Percentiles rank a stretch among this genome's conserved stretches.
Conservation (phyloP, 495 filamentous ascomycete genomes). For the Penicillium lagena region DNA sequence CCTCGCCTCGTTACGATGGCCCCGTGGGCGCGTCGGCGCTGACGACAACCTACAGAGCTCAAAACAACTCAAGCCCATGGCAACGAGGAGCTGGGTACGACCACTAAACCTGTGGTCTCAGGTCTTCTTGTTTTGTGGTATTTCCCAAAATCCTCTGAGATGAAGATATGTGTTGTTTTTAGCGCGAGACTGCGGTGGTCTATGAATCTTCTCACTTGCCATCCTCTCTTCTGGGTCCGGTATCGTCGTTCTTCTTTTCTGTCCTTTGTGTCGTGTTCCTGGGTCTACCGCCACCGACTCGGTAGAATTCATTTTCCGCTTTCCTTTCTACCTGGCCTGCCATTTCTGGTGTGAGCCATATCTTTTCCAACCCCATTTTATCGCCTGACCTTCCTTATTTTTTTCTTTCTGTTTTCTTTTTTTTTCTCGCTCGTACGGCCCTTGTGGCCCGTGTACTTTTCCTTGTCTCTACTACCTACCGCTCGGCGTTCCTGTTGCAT, state of each 20-base stretch:
- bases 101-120: slow-evolving; percentile 34
- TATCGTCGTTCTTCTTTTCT: slow-evolving; percentile 7
- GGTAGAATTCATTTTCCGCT: background rate
- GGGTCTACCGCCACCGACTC: background rate
- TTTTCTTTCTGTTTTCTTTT: slow-evolving; percentile 22
- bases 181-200: slow-evolving; percentile 29
- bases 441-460: slow-evolving; percentile 13
- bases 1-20: slow-evolving; percentile 23
- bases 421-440: background rate
- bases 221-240: slow-evolving; percentile 8
- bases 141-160: slow-evolving; percentile 22
- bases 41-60: slow-evolving; percentile 32
- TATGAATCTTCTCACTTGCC: slow-evolving; percentile 20
- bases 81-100: slow-evolving; percentile 63
- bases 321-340: background rate
- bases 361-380: slow-evolving; percentile 14
- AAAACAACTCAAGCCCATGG: slow-evolving; percentile 59
- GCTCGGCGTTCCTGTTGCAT: background rate
- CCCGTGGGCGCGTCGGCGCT: slow-evolving; percentile 23
- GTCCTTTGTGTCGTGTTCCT: slow-evolving; percentile 3
- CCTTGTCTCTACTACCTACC: background rate
- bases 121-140: slow-evolving; percentile 2
- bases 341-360: slow-evolving; percentile 1
- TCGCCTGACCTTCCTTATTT: slow-evolving; percentile 16
- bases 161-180: slow-evolving; percentile 39